Conservation (phyloP, 331 rosid species). For the Spiraea crenata region DNA sequence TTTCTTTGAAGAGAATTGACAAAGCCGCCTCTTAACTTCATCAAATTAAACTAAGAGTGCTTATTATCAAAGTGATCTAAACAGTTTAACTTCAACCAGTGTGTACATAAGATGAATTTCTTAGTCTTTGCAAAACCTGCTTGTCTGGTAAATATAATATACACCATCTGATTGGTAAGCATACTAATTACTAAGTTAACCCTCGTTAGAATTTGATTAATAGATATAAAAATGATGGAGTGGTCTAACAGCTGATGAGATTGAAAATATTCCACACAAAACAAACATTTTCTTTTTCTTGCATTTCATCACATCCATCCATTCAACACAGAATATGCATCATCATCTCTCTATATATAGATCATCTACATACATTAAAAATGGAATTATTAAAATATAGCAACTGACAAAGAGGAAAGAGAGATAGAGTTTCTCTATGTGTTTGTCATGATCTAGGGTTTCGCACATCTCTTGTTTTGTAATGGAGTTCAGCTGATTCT, state of each 20-base stretch:
- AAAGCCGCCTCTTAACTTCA: neutral
- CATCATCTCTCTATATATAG: neutral
- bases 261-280: slow-evolving; percentile 12
- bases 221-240: slow-evolving; percentile 5
- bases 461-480: slow-evolving; percentile 21
- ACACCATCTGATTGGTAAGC: slow-evolving; percentile 1
- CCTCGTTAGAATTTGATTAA: slow-evolving; percentile 14
- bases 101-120: neutral
- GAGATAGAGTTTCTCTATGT: slow-evolving; percentile 25
- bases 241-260: neutral
- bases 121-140: neutral
- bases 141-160: neutral
- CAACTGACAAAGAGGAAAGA: slow-evolving; percentile 18
- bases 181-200: neutral
- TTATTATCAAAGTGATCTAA: neutral
- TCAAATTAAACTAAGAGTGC: neutral
- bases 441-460: slow-evolving; percentile 41
- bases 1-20: neutral
- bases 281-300: slow-evolving; percentile 4
- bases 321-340: slow-evolving; percentile 1
- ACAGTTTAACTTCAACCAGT: neutral
- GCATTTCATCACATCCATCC: slow-evolving; percentile 13
- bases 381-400: slow-evolving; percentile 1
- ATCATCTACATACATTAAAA: neutral
- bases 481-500: slow-evolving; percentile 20